These are phyloP conservation scores for Alternaria incomplexa DNA, from an alignment of 2,329 filamentous ascomycete genomes.

Conservation along the genomic window DNA sequence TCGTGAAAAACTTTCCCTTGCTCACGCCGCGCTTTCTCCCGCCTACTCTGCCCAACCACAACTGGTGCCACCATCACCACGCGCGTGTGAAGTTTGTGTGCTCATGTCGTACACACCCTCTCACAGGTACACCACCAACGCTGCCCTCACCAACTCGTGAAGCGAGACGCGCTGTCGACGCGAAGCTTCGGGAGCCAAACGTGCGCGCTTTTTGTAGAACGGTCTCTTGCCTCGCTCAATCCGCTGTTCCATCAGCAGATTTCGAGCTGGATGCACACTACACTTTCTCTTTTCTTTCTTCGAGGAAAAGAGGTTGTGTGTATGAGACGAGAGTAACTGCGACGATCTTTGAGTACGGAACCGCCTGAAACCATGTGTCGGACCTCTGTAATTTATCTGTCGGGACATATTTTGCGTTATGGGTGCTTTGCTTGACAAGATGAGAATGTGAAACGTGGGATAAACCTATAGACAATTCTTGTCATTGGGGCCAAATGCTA, in stretches of 20 bases:
- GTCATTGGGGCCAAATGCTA: no score
- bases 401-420: constrained; percentile 35
- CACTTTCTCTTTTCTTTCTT: neutral
- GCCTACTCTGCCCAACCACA: constrained; percentile 3
- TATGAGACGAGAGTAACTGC: constrained; percentile 48
- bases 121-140: rapidly evolving
- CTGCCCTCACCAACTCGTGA: neutral
- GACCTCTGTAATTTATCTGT: constrained; percentile 49
- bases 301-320: constrained; percentile 10
- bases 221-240: constrained; percentile 51
- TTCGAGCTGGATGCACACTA: constrained; percentile 47
- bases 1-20: constrained; percentile 9
- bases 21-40: neutral
- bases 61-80: neutral
- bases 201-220: neutral
- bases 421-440: no score
- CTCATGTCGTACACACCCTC: neutral
- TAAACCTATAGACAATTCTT: no score
- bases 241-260: constrained; percentile 40
- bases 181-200: neutral
- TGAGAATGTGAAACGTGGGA: no score
- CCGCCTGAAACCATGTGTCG: constrained; percentile 39
- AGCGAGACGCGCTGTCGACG: neutral
- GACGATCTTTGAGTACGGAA: constrained; percentile 51
- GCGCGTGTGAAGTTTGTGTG: neutral